Evolutionary conservation across 306 rosid species (phyloP), one percentile per base, ranked within the genome.

Genomic region (apple (Malus domestica)): DNA sequence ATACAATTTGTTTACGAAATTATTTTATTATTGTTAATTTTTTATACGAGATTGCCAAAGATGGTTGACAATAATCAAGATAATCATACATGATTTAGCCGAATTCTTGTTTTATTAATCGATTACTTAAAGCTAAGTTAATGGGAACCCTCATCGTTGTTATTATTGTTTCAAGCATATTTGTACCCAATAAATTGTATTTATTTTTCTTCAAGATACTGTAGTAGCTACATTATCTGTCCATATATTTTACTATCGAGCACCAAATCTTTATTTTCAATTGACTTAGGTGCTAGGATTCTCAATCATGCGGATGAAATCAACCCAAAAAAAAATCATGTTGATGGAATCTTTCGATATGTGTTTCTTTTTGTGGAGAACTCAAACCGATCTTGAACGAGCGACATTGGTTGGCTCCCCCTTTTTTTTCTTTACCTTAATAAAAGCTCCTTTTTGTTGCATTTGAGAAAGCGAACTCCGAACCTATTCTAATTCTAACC

Each of bases 191-290:
- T 63, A 70, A 77, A 69, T 35, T 27, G 76, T 52, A 80, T 75
- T 75, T 60, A 67, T 57, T 55, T 66, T 38, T 79, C 78, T 35
- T 22, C 10, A 45, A 59, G 51, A 76, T 73, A 42, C 40, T 77
- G n/a, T 29, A 73, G 58, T 69, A 38, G 74, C 35, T 68, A 40
- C 55, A 68, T 58, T 61, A 42, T 78, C 55, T 76, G 46, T 64
- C 38, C 55, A 38, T 52, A 30, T 22, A 33, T 38, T 61, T 8
- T 15, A 61, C 52, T n/a, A 25, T 63, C 13, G 73, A 57, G 71
- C 71, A 72, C 74, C 75, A 72, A 81, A 81, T 81, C 82, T 66
- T 67, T 27, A 8, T 72, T 72, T 72, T 15, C 25, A 72, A 77
- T 67, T 22, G 67, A 70, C 35, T 44, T 30, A 62, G 71, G 63